Percentiles rank a stretch among this genome's conserved stretches.
phyloP scores from a whole-genome alignment of 1,284 basidiomycete genomes.

The Hemileia vastatrix region DNA sequence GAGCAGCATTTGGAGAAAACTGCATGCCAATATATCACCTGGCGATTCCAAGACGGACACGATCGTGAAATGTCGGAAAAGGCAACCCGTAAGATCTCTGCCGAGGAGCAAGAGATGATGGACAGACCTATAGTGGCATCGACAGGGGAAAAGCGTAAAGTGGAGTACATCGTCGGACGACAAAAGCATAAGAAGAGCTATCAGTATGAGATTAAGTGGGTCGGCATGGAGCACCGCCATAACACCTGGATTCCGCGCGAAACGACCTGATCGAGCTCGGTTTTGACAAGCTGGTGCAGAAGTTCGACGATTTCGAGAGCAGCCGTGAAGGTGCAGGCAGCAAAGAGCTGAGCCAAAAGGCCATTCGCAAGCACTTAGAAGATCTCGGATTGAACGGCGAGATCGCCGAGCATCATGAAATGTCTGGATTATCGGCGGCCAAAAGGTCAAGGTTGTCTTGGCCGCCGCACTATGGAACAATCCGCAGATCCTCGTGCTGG shows the following conservation, averaged over 20 bases:
- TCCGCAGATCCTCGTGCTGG: conserved; percentile 56
- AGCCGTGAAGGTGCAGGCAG: conserved; percentile 78
- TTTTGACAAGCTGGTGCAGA: conserved; percentile 80
- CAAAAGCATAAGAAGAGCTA: conserved; percentile 94
- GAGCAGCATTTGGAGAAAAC: conserved; percentile 90
- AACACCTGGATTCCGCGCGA: conserved; percentile 93
- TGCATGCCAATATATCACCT: conserved; percentile 91
- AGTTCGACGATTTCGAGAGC: conserved; percentile 93
- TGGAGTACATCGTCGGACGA: conserved; percentile 84
- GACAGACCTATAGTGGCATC: conserved; percentile 82
- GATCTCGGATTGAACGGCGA: conserved; percentile 93
- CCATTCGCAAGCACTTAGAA: conserved; percentile 79
- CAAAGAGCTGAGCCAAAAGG: conserved; percentile 66
- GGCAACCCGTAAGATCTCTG: conserved; percentile 75
- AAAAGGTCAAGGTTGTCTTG: conserved; percentile 91
- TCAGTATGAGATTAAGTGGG: conserved; percentile 96
- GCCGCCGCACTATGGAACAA: conserved; percentile 91
- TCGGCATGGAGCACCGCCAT: conserved; percentile 74
- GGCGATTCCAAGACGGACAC: conserved; percentile 98
- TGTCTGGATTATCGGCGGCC: conserved; percentile 69
- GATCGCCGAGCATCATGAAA: conserved; percentile 94
- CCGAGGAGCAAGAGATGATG: conserved; percentile 70
- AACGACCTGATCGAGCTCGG: conserved; percentile 74
- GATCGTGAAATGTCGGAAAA: conserved; percentile 93
- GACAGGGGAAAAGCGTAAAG: conserved; percentile 79